phyloP scores from a whole-genome alignment of 371 early-diverging fungal species.

The Mucor racemosus region DNA sequence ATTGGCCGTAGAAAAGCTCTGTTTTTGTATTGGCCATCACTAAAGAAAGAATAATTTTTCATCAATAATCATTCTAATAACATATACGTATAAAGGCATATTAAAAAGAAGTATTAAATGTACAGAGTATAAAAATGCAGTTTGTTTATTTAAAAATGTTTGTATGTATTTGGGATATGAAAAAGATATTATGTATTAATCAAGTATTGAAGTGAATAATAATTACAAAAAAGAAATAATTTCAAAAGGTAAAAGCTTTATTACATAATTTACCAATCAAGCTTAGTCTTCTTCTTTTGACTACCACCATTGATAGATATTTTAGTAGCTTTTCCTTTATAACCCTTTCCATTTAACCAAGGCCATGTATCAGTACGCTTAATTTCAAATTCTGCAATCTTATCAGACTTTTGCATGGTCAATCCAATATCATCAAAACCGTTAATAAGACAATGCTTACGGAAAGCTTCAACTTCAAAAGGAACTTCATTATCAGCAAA shows the following conservation, averaged over 20 bases:
- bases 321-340: constrained; percentile 47
- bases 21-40: too few species aligned
- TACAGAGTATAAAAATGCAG: too few species aligned
- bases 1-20: too few species aligned
- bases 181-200: too few species aligned
- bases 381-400: constrained; percentile 59
- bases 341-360: constrained; percentile 68
- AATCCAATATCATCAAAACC: constrained; percentile 77
- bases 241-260: background rate
- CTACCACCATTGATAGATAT: constrained; percentile 28
- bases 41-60: too few species aligned
- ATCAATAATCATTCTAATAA: too few species aligned
- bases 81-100: too few species aligned
- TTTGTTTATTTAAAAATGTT: too few species aligned
- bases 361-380: constrained; percentile 58
- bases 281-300: constrained; percentile 45
- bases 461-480: constrained; percentile 65
- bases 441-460: constrained; percentile 67
- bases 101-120: too few species aligned
- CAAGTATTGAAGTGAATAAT: too few species aligned
- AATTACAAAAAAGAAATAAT: background rate
- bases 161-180: too few species aligned
- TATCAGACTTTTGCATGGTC: constrained; percentile 65
- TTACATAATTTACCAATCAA: constrained; percentile 49
- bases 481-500: constrained; percentile 41